phyloP scores from a whole-genome alignment of 371 early-diverging fungal species.

The Apophysomyces sp. region DNA sequence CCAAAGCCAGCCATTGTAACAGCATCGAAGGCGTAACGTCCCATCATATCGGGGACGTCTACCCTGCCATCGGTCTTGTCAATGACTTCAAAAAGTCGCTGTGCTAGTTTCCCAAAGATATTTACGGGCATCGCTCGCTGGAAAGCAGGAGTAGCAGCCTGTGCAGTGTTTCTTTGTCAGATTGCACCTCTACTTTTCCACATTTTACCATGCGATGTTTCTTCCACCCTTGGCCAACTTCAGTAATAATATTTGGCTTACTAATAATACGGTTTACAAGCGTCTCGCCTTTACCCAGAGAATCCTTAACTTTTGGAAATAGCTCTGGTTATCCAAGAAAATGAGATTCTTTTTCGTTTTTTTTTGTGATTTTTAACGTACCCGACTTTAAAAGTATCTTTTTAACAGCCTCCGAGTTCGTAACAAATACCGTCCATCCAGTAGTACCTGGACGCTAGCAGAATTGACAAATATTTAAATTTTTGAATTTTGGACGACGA shows the following conservation, averaged over 20 bases:
- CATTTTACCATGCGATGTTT: slow-evolving; percentile 17
- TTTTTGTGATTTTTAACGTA: neutral
- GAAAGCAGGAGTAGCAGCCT: slow-evolving; percentile 7
- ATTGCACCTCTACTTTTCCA: neutral
- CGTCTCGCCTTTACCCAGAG: neutral
- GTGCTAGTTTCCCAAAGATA: neutral
- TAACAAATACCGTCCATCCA: slow-evolving; percentile 10
- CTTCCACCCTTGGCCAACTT: slow-evolving; percentile 23
- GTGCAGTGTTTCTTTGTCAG: neutral
- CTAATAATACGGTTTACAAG: slow-evolving; percentile 7
- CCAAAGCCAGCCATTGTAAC: neutral
- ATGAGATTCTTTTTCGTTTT: neutral
- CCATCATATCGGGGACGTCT: neutral
- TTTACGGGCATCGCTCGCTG: slow-evolving; percentile 5
- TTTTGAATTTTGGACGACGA: neutral
- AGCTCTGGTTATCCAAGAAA: slow-evolving; percentile 1
- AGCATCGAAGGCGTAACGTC: neutral
- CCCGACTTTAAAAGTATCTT: slow-evolving; percentile 8
- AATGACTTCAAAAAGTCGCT: neutral
- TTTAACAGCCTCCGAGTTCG: slow-evolving; percentile 9
- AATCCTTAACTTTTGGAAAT: slow-evolving; percentile 11
- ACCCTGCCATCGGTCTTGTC: neutral
- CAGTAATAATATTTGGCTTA: slow-evolving; percentile 11
- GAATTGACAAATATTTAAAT: neutral
- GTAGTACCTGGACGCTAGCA: neutral